Base-by-base conservation (phyloP, 371 early-diverging fungal genomes). In the Conidiobolus incongruus region DNA sequence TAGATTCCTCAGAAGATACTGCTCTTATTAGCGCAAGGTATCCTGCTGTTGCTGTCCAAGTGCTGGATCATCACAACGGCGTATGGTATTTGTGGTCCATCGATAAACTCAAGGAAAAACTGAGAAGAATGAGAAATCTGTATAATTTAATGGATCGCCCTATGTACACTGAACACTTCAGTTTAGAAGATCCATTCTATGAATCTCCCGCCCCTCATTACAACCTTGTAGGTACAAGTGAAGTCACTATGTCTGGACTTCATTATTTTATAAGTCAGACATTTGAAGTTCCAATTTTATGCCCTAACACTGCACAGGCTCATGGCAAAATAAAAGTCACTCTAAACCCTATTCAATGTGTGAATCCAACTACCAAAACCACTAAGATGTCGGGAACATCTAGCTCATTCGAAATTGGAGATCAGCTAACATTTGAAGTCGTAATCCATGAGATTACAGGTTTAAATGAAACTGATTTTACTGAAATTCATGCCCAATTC, bases 401-500 rank as follows among this genome's bases (percentile, higher is more conserved):
- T 35, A 10, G 20, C 8, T 43, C 35, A 4, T 49, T 54, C 4
- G 45, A 49, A 13, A 56, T 60, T 10, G 72, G 76, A 3, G 65
- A 67, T 20, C 62, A 63, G 20, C 50, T 84, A 12, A 47, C 72
- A 16, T 77, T 89, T 49, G 83, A 84, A 44, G 62, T 85, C 7
- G 63, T 67, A 5, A 45, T 89, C 5, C 42, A 74, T 13, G 68
- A 76, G 16, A 47, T 85, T 4, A 65, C 58, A 8, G 85, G 83
- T 1, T 48, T 89, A 1, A 58, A 51, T 24, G 86, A 84, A 56
- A 45, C 53, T 8, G 70, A 77, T 39, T 75, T 63, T 49, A 75
- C 77, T 13, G 66, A 76, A 38, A 72, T 85, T 10, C 90, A 89
- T 51, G 71, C 75, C 24, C 85, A 83, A 39, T 75, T 82, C 55